phyloP scores from a whole-genome alignment of 129 eudicot species.

The Helianthus annuus region HanXRQr2.0-SUNRISE NC_035447.2:13332881-13333380 shows the following conservation, averaged over 20 bases:
- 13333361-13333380: too few species aligned
- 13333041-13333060: constrained; percentile 28
- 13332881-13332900: neutral
- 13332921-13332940: neutral
- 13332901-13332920: constrained; percentile 3
- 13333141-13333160: constrained; percentile 38
- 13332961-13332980: neutral
- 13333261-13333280: neutral
- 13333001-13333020: constrained; percentile 30
- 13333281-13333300: neutral
- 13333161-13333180: constrained; percentile 30
- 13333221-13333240: neutral
- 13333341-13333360: too few species aligned
- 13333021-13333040: constrained; percentile 25
- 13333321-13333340: too few species aligned
- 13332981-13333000: constrained; percentile 1
- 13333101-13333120: constrained; percentile 10
- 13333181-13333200: constrained; percentile 27
- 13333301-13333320: too few species aligned
- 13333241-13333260: neutral
- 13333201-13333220: constrained; percentile 10
- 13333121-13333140: constrained; percentile 9
- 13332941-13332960: neutral
- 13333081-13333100: constrained; percentile 13
- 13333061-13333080: constrained; percentile 22